Evolutionary conservation across 352 stramenopile species (phyloP), one percentile per base, ranked within the genome.

Genomic region (Globisporangium barbulae): DNA sequence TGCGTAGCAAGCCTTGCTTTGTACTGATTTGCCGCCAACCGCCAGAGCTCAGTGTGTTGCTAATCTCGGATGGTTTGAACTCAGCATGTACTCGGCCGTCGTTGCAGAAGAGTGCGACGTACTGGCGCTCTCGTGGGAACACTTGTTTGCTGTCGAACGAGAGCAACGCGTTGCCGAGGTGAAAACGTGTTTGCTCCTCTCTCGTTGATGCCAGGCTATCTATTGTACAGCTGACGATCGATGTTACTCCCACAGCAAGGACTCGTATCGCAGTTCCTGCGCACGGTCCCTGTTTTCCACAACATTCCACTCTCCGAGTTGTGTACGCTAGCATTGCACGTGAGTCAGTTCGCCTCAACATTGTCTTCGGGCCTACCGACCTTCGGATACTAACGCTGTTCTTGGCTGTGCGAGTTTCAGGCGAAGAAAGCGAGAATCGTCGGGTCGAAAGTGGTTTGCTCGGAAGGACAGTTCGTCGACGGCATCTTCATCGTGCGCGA

Each of bases 401-500:
- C 25, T 28, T 2, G 25, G 25, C 25, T 28, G 25, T 28, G 25
- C 25, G 53, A 41, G 19, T 17, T 62, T 44, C 52, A 79, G 66
- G 75, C 74, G 1, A 77, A 62, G 47, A 69, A 61, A 17, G 42
- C 67, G 28, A 90, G 87, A 64, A 66, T 83, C 2, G 58, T 85
- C 4, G 81, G 81, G 0, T 77, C 79, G 9, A 81, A 80, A 56
- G 78, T 76, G 12, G 45, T 90, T 25, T 88, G 75, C 48, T 78
- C 71, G 5, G 78, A 88, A 62, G 81, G 75, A 0, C 81, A 90
- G 45, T 63, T 66, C 55, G 70, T 90, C 15, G 75, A 86, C 54
- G 81, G 81, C 0, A 60, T 90, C 30, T 44, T 88, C 13, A 58
- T 90, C 22, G 76, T 88, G 42, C 71, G 68, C 5, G 68, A 86